Conservation (phyloP, 2,329 filamentous ascomycete genomes). For the Trichothecium sympodiale region DNA sequence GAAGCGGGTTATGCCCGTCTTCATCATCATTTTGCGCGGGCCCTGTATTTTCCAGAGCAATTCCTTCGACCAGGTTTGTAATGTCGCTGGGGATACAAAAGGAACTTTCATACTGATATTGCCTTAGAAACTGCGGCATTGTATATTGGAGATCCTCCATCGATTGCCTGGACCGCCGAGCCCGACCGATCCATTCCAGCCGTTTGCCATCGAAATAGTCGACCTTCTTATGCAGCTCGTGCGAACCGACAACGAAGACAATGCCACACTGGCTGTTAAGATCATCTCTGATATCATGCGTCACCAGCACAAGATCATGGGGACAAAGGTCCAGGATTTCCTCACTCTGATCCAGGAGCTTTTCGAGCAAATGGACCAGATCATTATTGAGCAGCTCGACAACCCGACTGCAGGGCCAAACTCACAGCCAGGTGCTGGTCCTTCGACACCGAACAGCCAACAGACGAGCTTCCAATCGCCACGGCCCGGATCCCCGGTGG, state of each 20-base stretch:
- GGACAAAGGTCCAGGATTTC: slow-evolving; percentile 75
- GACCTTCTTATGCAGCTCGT: slow-evolving; percentile 85
- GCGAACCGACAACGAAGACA: slow-evolving; percentile 91
- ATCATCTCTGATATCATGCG: slow-evolving; percentile 95
- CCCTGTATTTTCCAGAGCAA: slow-evolving; percentile 85
- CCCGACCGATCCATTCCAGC: slow-evolving; percentile 72
- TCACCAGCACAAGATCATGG: slow-evolving; percentile 75
- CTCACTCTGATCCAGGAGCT: slow-evolving; percentile 87
- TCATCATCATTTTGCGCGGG: slow-evolving; percentile 74
- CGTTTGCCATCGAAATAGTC: slow-evolving; percentile 78
- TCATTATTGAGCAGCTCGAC: slow-evolving; percentile 92
- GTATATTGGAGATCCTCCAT: slow-evolving; percentile 88
- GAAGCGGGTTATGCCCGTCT: slow-evolving; percentile 78
- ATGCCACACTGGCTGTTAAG: slow-evolving; percentile 96
- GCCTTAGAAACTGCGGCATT: slow-evolving; percentile 79
- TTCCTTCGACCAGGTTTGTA: slow-evolving; percentile 68
- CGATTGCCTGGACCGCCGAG: slow-evolving; percentile 62
- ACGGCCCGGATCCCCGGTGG: slow-evolving; percentile 78
- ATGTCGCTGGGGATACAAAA: background rate
- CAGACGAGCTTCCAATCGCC: slow-evolving; percentile 75
- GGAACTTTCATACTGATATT: slow-evolving; percentile 8
- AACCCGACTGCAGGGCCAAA: slow-evolving; percentile 44
- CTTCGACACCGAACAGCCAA: slow-evolving; percentile 55
- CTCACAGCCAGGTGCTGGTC: slow-evolving; percentile 35
- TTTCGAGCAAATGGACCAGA: slow-evolving; percentile 88